A percentile compares a stretch with the other conserved stretches of the same genome.
phyloP scores from a whole-genome alignment of 768 basidiomycete genomes.

The Gyrodon lividus region DNA sequence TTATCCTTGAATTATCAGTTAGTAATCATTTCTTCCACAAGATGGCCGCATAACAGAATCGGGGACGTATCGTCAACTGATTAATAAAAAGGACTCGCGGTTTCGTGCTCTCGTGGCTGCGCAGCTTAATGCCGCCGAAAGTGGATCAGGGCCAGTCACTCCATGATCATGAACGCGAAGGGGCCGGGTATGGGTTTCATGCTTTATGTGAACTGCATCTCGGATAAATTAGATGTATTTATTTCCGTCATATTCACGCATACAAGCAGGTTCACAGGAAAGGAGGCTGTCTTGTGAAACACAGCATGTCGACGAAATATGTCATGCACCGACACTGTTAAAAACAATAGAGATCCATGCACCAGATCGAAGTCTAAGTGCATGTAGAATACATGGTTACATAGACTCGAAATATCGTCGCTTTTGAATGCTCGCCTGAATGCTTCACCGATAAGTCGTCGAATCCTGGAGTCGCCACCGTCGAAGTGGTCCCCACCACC shows the following conservation, averaged over 20 bases:
- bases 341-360: no score
- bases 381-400: not conserved
- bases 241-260: not conserved
- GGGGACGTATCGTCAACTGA: constrained; percentile 77
- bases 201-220: not conserved
- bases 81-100: constrained; percentile 67
- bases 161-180: not conserved
- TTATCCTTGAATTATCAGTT: not conserved
- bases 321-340: not conserved
- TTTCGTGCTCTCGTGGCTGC: constrained; percentile 90
- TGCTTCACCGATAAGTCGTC: constrained; percentile 53
- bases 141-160: constrained; percentile 13
- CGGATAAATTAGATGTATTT: not conserved
- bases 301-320: no score
- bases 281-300: no score
- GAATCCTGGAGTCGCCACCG: constrained; percentile 77
- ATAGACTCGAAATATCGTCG: not conserved
- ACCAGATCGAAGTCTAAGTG: no score
- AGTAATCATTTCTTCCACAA: constrained; percentile 19
- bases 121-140: constrained; percentile 59
- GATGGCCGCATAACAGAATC: constrained; percentile 80
- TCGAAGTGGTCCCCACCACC: constrained; percentile 80
- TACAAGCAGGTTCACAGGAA: not conserved
- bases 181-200: not conserved
- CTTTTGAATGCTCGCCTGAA: not conserved